These are phyloP conservation scores for Paulownia fortunei DNA, from an alignment of 257 asterid genomes.

Conservation along the genomic window DNA sequence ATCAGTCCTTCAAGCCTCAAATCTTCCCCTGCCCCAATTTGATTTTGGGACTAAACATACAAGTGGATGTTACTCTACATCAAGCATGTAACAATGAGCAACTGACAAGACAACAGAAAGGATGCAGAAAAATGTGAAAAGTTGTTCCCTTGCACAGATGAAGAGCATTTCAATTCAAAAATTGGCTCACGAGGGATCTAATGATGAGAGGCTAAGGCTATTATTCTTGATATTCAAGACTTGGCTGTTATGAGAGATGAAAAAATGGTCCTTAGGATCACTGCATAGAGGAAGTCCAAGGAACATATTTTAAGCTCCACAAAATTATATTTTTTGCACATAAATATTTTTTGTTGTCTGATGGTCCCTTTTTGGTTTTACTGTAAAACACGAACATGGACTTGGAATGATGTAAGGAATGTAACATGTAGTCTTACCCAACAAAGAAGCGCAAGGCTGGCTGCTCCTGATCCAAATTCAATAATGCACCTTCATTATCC, in stretches of 20 bases:
- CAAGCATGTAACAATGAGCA: neutral
- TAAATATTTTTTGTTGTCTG: neutral
- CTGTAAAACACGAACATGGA: neutral
- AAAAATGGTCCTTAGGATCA: neutral
- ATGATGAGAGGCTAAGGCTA: neutral
- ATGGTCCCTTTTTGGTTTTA: neutral
- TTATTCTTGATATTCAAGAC: neutral
- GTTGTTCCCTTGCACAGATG: too few species aligned
- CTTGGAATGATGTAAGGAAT: neutral
- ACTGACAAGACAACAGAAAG: neutral
- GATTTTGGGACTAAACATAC: neutral
- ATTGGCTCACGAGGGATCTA: neutral
- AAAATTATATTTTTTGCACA: neutral
- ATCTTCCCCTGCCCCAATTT: neutral
- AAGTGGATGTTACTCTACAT: neutral
- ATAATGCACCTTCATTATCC: constrained; percentile 93
- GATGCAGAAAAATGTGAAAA: neutral
- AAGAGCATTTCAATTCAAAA: neutral
- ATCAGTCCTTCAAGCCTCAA: neutral
- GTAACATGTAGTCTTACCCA: constrained; percentile 63
- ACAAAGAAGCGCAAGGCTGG: constrained; percentile 99
- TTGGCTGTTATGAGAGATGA: neutral
- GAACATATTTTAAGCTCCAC: neutral
- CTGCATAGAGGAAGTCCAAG: neutral
- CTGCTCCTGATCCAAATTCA: constrained; percentile 99